phyloP scores from a whole-genome alignment of 2,329 filamentous ascomycete species.

The Penicillium sp. region DNA sequence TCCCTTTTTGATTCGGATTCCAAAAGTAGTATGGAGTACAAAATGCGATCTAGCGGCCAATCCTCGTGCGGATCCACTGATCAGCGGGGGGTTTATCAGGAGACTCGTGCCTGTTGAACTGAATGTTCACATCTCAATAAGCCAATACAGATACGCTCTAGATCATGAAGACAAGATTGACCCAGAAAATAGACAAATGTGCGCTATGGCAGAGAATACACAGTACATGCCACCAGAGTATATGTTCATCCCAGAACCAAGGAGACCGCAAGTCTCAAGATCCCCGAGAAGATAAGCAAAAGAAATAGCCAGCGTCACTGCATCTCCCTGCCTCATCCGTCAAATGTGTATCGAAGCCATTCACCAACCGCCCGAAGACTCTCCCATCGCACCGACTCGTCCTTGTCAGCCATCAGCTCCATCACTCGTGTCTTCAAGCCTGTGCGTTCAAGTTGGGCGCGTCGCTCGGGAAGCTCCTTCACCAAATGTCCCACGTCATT shows the following conservation, averaged over 20 bases:
- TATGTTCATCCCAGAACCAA: slow-evolving; percentile 20
- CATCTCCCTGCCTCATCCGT: slow-evolving; percentile 37
- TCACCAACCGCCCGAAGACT: slow-evolving; percentile 81
- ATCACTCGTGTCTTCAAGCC: slow-evolving; percentile 86
- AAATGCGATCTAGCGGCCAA: slow-evolving; percentile 24
- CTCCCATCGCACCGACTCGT: slow-evolving; percentile 91
- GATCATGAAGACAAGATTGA: background rate
- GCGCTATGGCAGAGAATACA: slow-evolving; percentile 28
- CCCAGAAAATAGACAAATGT: slow-evolving; percentile 18
- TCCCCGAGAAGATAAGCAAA: slow-evolving; percentile 14
- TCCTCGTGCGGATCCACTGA: slow-evolving; percentile 22
- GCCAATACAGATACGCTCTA: background rate
- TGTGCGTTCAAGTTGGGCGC: slow-evolving; percentile 76
- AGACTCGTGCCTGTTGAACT: background rate
- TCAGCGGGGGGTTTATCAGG: slow-evolving; percentile 19
- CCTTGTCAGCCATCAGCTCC: slow-evolving; percentile 87
- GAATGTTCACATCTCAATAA: background rate
- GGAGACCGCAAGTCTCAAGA: slow-evolving; percentile 9
- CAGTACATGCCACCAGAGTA: slow-evolving; percentile 23
- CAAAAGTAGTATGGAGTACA: background rate
- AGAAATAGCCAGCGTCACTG: slow-evolving; percentile 7
- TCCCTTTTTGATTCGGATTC: background rate
- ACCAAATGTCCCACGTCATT: slow-evolving; percentile 90
- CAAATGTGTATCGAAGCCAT: slow-evolving; percentile 72
- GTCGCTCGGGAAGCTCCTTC: slow-evolving; percentile 83